A percentile compares a stretch with the other conserved stretches of the same genome.
These are phyloP conservation scores for Syncephalastrum racemosum DNA, from an alignment of 371 early-diverging fungal species.

Conservation along the genomic window DNA sequence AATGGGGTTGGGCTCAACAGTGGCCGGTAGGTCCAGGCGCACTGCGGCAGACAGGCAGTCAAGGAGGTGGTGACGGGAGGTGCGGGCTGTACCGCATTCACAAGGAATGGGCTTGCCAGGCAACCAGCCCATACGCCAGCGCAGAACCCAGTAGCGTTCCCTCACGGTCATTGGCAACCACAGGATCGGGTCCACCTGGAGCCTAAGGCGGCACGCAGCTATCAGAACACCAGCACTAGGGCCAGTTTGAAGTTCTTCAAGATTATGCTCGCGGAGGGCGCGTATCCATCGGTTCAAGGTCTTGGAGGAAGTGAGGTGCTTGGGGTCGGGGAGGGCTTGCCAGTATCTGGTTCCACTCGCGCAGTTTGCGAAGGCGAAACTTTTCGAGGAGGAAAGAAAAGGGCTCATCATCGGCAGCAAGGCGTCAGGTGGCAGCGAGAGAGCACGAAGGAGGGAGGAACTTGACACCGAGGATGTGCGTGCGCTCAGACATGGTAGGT, in stretches of 20 bases:
- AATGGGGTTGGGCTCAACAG: too few species aligned
- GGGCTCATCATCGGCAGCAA: background rate
- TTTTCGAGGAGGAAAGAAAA: too few species aligned
- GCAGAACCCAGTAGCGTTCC: background rate
- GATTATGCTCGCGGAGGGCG: background rate
- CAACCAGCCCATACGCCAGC: too few species aligned
- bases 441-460: conserved; percentile 7
- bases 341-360: background rate
- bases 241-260: background rate
- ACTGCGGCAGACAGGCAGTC: too few species aligned
- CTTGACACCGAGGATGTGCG: conserved; percentile 5
- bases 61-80: too few species aligned
- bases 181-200: conserved; percentile 8
- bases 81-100: too few species aligned
- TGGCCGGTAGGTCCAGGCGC: too few species aligned
- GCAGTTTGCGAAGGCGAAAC: background rate
- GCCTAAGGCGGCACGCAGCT: background rate
- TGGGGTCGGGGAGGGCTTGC: background rate
- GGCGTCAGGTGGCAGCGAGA: conserved; percentile 10
- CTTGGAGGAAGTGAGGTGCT: background rate
- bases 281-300: background rate
- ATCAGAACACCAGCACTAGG: background rate
- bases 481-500: conserved; percentile 9
- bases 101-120: too few species aligned
- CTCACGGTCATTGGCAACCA: conserved; percentile 3